Percentiles rank a stretch among this genome's conserved stretches.
These are phyloP conservation scores for Macrolepiota albuminosa DNA, from an alignment of 768 basidiomycete genomes.

Conservation along the genomic window DNA sequence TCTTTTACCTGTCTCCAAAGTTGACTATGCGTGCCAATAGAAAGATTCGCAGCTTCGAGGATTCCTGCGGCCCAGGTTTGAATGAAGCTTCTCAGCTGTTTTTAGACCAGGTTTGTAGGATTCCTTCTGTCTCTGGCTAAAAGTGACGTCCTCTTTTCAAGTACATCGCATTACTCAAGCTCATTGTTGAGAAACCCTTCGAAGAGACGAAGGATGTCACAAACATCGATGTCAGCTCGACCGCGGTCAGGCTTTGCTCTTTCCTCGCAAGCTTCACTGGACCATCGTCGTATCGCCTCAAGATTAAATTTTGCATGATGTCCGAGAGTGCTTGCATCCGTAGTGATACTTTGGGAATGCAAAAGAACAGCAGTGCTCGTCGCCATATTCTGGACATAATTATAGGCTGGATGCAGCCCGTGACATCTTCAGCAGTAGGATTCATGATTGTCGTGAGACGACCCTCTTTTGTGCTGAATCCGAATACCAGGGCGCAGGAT, in stretches of 20 bases:
- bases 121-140: not conserved
- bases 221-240: constrained; percentile 58
- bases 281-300: constrained; percentile 53
- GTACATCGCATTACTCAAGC: constrained; percentile 72
- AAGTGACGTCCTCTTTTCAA: constrained; percentile 23
- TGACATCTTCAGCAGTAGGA: constrained; percentile 45
- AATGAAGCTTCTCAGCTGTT: constrained; percentile 45
- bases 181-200: constrained; percentile 70
- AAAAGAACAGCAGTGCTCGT: constrained; percentile 62
- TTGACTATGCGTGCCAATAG: constrained; percentile 23
- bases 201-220: constrained; percentile 53
- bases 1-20: not conserved
- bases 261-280: constrained; percentile 64
- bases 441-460: not conserved
- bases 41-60: constrained; percentile 47
- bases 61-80: constrained; percentile 38
- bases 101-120: constrained; percentile 62
- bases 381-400: constrained; percentile 72
- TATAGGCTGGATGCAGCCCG: constrained; percentile 70
- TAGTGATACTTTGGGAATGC: constrained; percentile 54
- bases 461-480: not conserved
- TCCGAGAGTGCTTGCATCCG: constrained; percentile 65
- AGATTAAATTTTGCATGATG: constrained; percentile 70
- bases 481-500: constrained; percentile 27
- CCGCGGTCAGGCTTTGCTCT: constrained; percentile 52